Percentiles rank a stretch among this genome's conserved stretches.
phyloP scores from a whole-genome alignment of 345 rosid genomes.

The Heritiera fomes region DNA sequence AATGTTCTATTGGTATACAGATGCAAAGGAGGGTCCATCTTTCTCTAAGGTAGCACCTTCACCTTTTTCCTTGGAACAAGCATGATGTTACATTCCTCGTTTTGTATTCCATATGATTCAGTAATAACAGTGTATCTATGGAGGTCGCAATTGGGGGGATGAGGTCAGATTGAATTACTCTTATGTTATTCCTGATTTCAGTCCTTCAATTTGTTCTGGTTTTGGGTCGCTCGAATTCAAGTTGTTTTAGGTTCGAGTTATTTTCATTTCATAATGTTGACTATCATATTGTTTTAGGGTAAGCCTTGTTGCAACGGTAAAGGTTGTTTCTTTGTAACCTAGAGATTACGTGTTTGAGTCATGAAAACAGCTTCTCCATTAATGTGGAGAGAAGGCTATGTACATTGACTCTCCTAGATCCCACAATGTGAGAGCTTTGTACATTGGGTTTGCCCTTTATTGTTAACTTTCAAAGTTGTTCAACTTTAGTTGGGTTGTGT shows the following conservation, averaged over 20 bases:
- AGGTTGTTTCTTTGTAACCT: no score
- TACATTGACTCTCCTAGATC: no score
- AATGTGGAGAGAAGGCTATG: no score
- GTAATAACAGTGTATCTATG: neutral
- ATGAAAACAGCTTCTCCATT: no score
- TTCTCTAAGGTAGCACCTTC: slow-evolving; percentile 45
- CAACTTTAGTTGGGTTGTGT: neutral
- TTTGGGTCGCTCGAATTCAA: neutral
- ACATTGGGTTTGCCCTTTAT: no score
- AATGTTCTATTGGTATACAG: slow-evolving; percentile 88
- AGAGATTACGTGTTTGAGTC: no score
- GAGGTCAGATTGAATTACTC: neutral
- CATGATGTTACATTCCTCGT: neutral
- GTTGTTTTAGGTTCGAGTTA: neutral
- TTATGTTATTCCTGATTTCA: neutral
- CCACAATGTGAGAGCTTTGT: no score
- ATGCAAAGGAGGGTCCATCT: slow-evolving; percentile 74
- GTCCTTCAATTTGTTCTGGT: neutral
- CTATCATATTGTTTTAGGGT: neutral
- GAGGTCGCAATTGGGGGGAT: neutral
- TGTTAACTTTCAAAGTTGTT: neutral
- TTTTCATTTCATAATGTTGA: neutral
- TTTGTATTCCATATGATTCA: neutral
- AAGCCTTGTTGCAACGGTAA: no score
- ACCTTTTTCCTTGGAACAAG: neutral